Base-by-base conservation (phyloP, 1,284 basidiomycete genomes). In the Bondarzewia mesenterica region DNA sequence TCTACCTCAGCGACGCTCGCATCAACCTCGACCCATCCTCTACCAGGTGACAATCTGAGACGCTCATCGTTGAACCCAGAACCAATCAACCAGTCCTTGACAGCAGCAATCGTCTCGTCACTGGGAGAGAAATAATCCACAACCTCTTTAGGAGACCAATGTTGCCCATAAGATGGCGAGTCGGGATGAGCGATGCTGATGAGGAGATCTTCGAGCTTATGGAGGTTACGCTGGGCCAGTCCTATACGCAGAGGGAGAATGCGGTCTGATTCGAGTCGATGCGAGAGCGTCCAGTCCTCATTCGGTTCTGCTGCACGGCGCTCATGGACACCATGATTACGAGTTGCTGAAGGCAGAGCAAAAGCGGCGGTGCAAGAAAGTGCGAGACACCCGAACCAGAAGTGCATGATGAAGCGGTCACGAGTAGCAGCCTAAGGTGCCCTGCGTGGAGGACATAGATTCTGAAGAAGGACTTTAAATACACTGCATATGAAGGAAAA, bases 21-120 rank as follows among this genome's bases (percentile, higher is more conserved):
- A 23, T 63, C 58, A 16, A 74, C 55, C 44, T 69, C 60, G 44
- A 77, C 56, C 74, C 73, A 76, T 12, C 67, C 67, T 50, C 64
- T 64, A 57, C 59, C 66, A 14, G 50, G 25, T 6, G 57, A 63
- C 45, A 69, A 49, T 4, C 52, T 56, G 27, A 72, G 53, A 16
- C 67, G 62, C 14, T 62, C 51, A 5, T 46, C 45, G 12, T 54
- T 49, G 38, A 74, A 56, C 2, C 72, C 72, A 2, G 56, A 58
- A 12, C 56, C 55, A n/a, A 53, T 46, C 7, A 75, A 62, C 73
- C 75, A 75, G 2, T 53, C 54, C 25, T 56, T 57, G 27, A 75
- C 72, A 0, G 60, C 54, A 1, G 54, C 53, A 43, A 72, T 50
- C 0, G 71, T 63, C 47, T 67, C 63, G 14, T 61, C 53, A 43